Evolutionary conservation across 306 rosid species (phyloP).

Genomic region (Erythrophleum fordii): DNA sequence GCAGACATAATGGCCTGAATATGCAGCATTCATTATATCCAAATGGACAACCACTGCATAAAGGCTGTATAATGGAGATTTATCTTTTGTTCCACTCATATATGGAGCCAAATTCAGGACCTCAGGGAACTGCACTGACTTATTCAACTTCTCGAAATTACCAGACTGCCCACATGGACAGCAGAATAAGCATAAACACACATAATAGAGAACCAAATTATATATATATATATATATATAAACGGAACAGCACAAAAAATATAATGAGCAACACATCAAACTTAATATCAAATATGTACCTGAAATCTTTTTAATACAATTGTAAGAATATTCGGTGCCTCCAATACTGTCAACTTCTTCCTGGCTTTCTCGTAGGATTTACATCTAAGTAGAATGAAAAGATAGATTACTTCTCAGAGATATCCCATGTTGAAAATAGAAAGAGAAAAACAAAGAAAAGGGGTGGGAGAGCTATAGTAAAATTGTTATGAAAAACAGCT

Average conservation of each 20-base stretch:
- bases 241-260: background rate
- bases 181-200: slow-evolving; percentile 37
- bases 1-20: slow-evolving; percentile 80
- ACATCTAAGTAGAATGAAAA: slow-evolving; percentile 53
- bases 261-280: slow-evolving; percentile 30
- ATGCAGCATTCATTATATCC: slow-evolving; percentile 72
- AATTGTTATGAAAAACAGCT: background rate
- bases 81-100: slow-evolving; percentile 62
- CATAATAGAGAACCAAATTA: slow-evolving; percentile 16
- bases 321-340: slow-evolving; percentile 82
- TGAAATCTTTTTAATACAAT: slow-evolving; percentile 80
- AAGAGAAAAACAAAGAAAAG: background rate
- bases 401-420: slow-evolving; percentile 18
- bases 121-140: slow-evolving; percentile 69
- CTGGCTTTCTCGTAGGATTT: slow-evolving; percentile 77
- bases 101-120: slow-evolving; percentile 70
- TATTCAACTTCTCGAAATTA: slow-evolving; percentile 74
- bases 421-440: background rate
- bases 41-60: slow-evolving; percentile 86
- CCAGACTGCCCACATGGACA: slow-evolving; percentile 62
- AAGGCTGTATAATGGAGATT: slow-evolving; percentile 63
- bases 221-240: background rate
- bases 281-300: slow-evolving; percentile 46
- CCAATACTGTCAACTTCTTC: slow-evolving; percentile 75
- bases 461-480: background rate